A percentile compares a stretch with the other conserved stretches of the same genome.
Evolutionary conservation across 31 red algal genomes (phyloP).

Genomic region (Endocladia muricata): DNA sequence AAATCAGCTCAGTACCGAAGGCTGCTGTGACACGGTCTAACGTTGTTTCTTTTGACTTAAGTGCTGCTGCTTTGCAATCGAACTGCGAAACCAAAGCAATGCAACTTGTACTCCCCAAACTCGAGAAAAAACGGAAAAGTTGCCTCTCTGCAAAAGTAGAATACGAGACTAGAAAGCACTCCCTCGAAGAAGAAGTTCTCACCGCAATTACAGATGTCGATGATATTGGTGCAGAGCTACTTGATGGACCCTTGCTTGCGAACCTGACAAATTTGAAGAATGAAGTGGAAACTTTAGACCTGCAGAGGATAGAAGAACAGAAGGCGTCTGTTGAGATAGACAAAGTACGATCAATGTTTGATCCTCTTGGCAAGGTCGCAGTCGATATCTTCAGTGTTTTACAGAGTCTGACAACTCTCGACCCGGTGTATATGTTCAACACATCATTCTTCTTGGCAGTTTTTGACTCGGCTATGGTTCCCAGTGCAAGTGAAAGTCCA

Average conservation of each 20-base stretch:
- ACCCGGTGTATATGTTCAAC: slow-evolving; percentile 54
- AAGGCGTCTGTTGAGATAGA: slow-evolving; percentile 25
- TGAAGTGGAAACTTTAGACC: slow-evolving; percentile 49
- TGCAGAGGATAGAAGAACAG: slow-evolving; percentile 29
- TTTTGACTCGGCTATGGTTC: slow-evolving; percentile 53
- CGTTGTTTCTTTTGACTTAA: slow-evolving; percentile 76
- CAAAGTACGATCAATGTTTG: slow-evolving; percentile 30
- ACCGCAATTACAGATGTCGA: slow-evolving; percentile 61
- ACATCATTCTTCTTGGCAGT: slow-evolving; percentile 44
- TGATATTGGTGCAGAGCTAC: slow-evolving; percentile 54
- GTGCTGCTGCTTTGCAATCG: slow-evolving; percentile 49
- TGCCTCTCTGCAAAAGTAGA: slow-evolving; percentile 42
- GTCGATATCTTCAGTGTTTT: slow-evolving; percentile 46
- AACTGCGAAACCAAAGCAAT: slow-evolving; percentile 59
- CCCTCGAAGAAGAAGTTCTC: slow-evolving; percentile 51
- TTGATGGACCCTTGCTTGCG: slow-evolving; percentile 53
- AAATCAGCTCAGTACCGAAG: slow-evolving; percentile 43
- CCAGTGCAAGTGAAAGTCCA: not conserved
- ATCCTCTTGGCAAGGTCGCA: slow-evolving; percentile 41
- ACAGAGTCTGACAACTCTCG: slow-evolving; percentile 17
- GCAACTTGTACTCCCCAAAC: slow-evolving; percentile 55
- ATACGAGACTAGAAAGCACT: slow-evolving; percentile 51
- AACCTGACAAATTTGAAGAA: slow-evolving; percentile 53
- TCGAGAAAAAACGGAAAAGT: slow-evolving; percentile 32
- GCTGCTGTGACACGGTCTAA: slow-evolving; percentile 63